phyloP scores from a whole-genome alignment of 331 rosid species.

The Quercus tomentella region DNA sequence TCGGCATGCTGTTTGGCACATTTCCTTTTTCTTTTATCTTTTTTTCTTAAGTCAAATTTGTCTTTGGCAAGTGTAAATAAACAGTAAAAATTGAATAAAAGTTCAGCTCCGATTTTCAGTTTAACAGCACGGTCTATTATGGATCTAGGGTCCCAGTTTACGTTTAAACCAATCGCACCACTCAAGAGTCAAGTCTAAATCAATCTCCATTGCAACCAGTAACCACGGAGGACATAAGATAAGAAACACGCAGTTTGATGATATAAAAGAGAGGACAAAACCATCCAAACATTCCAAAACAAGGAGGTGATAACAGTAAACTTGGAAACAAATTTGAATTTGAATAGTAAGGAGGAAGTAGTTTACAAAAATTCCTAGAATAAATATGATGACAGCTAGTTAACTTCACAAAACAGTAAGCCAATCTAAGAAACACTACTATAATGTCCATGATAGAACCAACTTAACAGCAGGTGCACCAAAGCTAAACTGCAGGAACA shows the following conservation, averaged over 20 bases:
- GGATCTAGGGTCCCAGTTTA: no score
- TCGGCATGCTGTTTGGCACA: no score
- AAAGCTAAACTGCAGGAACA: slow-evolving; percentile 6
- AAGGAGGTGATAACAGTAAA: neutral
- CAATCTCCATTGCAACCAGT: neutral
- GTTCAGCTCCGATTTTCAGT: no score
- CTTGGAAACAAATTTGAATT: neutral
- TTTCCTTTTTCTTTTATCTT: no score
- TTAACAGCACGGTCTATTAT: no score
- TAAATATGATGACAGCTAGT: neutral
- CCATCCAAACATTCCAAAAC: neutral
- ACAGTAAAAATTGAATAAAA: no score
- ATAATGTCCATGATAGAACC: neutral
- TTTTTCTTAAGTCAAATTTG: no score
- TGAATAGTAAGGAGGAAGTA: neutral
- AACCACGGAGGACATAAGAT: neutral
- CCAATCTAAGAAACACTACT: neutral
- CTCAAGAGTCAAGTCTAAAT: no score
- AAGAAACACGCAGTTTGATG: neutral
- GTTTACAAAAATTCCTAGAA: slow-evolving; percentile 13
- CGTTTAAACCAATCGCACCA: no score
- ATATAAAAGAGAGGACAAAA: neutral
- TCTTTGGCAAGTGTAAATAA: no score
- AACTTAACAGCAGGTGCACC: neutral
- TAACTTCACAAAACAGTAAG: neutral